Evolutionary conservation across 148 eudicot genomes (phyloP), one percentile per base, ranked within the genome.

Genomic region (Tetragonia tetragonoides): DNA sequence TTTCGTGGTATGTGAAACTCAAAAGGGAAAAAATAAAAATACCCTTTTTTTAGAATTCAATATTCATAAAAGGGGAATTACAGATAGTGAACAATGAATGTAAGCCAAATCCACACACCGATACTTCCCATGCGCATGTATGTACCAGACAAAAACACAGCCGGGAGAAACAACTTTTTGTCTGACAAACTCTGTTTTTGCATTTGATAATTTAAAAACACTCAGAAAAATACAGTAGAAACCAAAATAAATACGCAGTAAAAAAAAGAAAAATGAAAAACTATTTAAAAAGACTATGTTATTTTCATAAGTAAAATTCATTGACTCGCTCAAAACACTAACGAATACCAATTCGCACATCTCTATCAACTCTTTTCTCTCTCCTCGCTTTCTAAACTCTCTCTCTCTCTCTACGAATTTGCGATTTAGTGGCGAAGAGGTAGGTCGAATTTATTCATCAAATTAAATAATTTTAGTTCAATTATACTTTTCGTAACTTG

Each of bases 261-360:
- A 66, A 66, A 66, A 66, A 38, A 68, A 41, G 4, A 16, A 44
- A 20, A 68, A 68, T 68, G 72, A 68, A 34, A 68, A 68, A 68
- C 54, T 68, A 68, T 41, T 16, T 18, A 21, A 66, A 40, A 71
- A 47, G 40, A 38, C 18, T 0, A 20, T 21, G 10, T 0, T 40
- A 68, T 41, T 41, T 41, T 23, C 16, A 54, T 37, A 47, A 46
- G 24, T 37, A 10, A 24, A 68, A 42, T 12, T 57, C 23, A 42
- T 68, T 24, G 57, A 46, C 38, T 47, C 57, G 5, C 56, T 41
- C 66, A 20, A 66, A 40, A 14, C 1, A 28, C 34, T 28, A 28
- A 28, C 34, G 0, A 28, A 10, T 4, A 15, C 34, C 38, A 14
- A 71, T 21, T 21, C 9, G 7, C 47, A 73, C 20, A 39, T 7